Evolutionary conservation across 2,329 filamentous ascomycete genomes (phyloP), one percentile per base, ranked within the genome.

Genomic region (Malbranchea cinnamomea): DNA sequence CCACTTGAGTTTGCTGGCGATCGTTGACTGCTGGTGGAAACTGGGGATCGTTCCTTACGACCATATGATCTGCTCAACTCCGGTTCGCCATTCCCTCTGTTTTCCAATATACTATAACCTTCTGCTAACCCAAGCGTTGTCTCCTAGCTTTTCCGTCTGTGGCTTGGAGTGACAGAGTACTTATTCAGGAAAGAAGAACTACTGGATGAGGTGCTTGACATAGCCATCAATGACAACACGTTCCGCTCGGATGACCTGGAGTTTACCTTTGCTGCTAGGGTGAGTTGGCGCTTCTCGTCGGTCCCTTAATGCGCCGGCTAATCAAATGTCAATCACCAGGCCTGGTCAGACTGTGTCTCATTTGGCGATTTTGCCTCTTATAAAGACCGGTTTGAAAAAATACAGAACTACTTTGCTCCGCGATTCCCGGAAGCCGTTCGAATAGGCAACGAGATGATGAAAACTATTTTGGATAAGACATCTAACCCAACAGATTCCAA

Each of bases 31-130:
- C 59, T 98, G 89, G 89, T 89, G 81, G 50, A 81, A 82, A 42
- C 68, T 95, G 26, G 79, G 75, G 19, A 98, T 94, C 45, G 79
- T 91, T 27, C 89, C 89, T 1, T 98, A 98, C 54, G 87, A 98
- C 56, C 91, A 98, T 62, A 98, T 98, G 85, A 91, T 98, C 43
- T 98, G 89, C 62, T 93, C 84, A 31, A 98, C 89, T 22, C 89
- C 89, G 28, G 71, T 75, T 48, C 19, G 17, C 23, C 33, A 28
- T 30, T 32, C 12, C 17, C 7, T 12, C 11, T 26, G 13, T 38
- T 26, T 9, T 33, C 15, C 23, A 15, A 22, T 12, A 20, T 28
- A 3, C 26, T 25, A 13, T 28, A 23, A 15, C 14, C 22, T n/a
- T 1, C 23, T 36, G 24, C 15, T 8, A 15, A 12, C 22, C 14